Conservation (phyloP, 108 stramenopile species). For the Skeletonema marinoi region DNA sequence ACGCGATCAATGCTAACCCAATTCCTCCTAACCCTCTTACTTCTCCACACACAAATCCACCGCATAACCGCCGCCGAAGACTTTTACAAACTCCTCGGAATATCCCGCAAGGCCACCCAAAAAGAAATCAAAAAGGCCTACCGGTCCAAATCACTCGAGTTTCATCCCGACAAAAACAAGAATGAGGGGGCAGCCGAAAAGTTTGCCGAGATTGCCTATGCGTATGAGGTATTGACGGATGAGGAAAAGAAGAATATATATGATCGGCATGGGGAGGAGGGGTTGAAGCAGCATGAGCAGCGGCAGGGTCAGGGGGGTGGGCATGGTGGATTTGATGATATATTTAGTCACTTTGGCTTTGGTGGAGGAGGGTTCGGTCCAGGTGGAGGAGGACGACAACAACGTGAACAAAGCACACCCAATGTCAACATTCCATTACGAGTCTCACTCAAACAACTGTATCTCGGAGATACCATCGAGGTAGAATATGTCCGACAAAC, state of each 20-base stretch:
- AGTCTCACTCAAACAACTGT: conserved; percentile 92
- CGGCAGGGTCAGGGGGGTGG: conserved; percentile 71
- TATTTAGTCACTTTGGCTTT: conserved; percentile 82
- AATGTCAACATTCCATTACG: conserved; percentile 91
- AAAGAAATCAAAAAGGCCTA: conserved; percentile 97
- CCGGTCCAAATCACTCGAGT: conserved; percentile 89
- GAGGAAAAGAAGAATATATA: conserved; percentile 94
- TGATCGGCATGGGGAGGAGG: conserved; percentile 97
- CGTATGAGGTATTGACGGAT: conserved; percentile 96
- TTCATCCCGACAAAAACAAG: conserved; percentile 97
- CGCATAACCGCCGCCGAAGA: conserved; percentile 47
- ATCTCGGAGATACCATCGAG: conserved; percentile 90
- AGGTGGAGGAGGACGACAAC: conserved; percentile 72
- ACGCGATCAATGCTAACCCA: conserved; percentile 2
- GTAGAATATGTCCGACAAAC: conserved; percentile 91
- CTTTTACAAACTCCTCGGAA: conserved; percentile 83
- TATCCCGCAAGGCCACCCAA: conserved; percentile 62
- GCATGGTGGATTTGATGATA: conserved; percentile 77
- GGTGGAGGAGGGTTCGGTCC: conserved; percentile 50
- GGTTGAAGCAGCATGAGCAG: conserved; percentile 92
- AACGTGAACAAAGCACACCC: conserved; percentile 87
- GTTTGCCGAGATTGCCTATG: conserved; percentile 95
- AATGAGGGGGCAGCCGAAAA: conserved; percentile 87
- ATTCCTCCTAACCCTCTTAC: conserved; percentile 19
- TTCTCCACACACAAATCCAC: not conserved